phyloP scores from a whole-genome alignment of 1,139 yeast genomes.

The Pneumocystis canis region DNA sequence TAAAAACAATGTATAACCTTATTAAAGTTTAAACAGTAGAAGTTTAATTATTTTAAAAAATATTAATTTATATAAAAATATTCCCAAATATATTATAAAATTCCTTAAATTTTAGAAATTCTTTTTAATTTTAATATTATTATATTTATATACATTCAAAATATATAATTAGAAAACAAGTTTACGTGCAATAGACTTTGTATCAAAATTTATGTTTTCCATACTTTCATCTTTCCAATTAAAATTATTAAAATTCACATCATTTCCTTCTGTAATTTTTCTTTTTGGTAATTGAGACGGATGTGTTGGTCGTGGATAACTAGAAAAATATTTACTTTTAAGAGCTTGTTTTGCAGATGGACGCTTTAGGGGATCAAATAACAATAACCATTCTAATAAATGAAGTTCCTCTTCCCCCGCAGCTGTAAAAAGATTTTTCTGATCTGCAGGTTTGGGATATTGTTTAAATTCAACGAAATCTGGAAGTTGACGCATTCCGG shows the following conservation, averaged over 20 bases:
- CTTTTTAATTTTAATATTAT: not conserved
- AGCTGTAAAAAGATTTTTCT: conserved; percentile 13
- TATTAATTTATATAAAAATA: not conserved
- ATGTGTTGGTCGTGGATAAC: conserved; percentile 9
- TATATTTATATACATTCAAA: not conserved
- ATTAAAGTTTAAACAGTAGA: not conserved
- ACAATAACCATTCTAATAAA: conserved; percentile 6
- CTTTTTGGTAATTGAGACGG: not conserved
- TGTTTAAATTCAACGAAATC: conserved; percentile 29
- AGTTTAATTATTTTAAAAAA: not conserved
- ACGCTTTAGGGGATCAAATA: conserved; percentile 9
- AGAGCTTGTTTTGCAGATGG: conserved; percentile 8
- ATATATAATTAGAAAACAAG: not conserved
- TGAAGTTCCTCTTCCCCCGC: conserved; percentile 7
- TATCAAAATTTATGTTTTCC: not conserved
- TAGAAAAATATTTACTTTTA: conserved; percentile 8
- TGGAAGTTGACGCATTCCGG: conserved; percentile 69
- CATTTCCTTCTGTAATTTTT: not conserved
- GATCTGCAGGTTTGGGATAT: conserved; percentile 11
- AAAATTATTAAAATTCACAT: not conserved
- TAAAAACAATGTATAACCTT: too few species aligned
- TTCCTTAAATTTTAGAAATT: not conserved
- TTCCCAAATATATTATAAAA: not conserved
- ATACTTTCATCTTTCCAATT: not conserved
- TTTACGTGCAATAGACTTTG: not conserved